Evolutionary conservation across 306 rosid genomes (phyloP).

Genomic region (Ziziphus jujuba): DNA sequence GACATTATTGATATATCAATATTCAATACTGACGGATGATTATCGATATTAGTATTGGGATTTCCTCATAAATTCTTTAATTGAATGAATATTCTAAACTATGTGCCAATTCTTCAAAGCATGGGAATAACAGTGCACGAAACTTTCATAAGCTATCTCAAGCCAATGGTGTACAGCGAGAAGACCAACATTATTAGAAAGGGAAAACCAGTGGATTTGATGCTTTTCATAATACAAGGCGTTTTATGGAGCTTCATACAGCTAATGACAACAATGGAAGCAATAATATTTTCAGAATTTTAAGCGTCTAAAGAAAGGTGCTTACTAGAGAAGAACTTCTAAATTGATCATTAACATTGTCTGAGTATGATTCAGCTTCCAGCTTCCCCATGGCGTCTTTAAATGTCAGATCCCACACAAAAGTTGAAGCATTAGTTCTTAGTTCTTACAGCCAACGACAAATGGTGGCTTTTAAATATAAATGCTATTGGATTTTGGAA

Average conservation of each 20-base stretch:
- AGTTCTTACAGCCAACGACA: background rate
- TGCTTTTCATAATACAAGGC: background rate
- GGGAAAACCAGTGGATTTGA: background rate
- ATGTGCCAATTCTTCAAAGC: too few species aligned
- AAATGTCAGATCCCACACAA: background rate
- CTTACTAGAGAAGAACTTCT: background rate
- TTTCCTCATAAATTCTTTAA: background rate
- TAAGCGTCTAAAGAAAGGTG: background rate
- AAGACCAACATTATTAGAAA: constrained; percentile 7
- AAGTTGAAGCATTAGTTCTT: background rate
- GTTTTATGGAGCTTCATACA: background rate
- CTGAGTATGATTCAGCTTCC: background rate
- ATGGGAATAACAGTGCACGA: background rate
- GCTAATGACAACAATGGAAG: background rate
- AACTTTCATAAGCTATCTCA: background rate
- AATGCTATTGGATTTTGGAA: too few species aligned
- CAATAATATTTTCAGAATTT: background rate
- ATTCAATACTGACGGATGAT: too few species aligned
- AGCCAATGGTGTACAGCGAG: background rate
- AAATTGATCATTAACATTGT: background rate
- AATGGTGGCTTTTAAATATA: too few species aligned
- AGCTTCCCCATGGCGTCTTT: background rate
- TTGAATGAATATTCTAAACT: background rate
- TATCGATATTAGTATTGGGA: too few species aligned
- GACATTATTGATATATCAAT: too few species aligned